Conservation (phyloP, 257 asterid genomes). For the Nicotiana otophora region DNA sequence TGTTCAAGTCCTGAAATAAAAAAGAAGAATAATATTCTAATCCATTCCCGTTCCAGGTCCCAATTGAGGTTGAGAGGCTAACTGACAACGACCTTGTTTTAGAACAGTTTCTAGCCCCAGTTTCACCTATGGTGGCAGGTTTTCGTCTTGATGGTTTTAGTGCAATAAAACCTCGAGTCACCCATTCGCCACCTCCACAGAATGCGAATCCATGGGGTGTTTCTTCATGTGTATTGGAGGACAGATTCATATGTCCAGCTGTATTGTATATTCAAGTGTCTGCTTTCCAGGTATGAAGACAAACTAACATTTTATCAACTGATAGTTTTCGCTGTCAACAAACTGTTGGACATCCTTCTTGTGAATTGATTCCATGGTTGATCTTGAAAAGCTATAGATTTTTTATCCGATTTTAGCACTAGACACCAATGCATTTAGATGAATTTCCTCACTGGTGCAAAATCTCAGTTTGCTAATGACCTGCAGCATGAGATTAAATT, state of each 20-base stretch:
- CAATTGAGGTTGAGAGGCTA: conserved; percentile 84
- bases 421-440: conserved; percentile 7
- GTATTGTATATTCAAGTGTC: conserved; percentile 82
- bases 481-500: background rate
- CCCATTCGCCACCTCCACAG: conserved; percentile 67
- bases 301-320: background rate
- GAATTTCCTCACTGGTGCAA: conserved; percentile 3
- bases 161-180: conserved; percentile 71
- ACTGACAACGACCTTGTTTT: conserved; percentile 68
- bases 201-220: conserved; percentile 33
- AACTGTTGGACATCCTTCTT: background rate
- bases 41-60: conserved; percentile 58
- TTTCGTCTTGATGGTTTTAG: conserved; percentile 91
- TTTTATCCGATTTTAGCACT: background rate
- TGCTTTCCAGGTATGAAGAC: conserved; percentile 67
- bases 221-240: conserved; percentile 49
- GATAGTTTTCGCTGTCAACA: background rate
- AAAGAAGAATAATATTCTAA: background rate
- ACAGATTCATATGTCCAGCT: conserved; percentile 75
- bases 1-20: background rate
- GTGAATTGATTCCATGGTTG: background rate
- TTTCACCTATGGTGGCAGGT: conserved; percentile 87
- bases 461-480: conserved; percentile 1
- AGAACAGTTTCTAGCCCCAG: conserved; percentile 75
- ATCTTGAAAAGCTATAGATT: background rate